Percentiles rank a stretch among this genome's conserved stretches.
These are phyloP conservation scores for Alternaria sp. DNA, from an alignment of 2,329 filamentous ascomycete species.

Conservation along the genomic window DNA sequence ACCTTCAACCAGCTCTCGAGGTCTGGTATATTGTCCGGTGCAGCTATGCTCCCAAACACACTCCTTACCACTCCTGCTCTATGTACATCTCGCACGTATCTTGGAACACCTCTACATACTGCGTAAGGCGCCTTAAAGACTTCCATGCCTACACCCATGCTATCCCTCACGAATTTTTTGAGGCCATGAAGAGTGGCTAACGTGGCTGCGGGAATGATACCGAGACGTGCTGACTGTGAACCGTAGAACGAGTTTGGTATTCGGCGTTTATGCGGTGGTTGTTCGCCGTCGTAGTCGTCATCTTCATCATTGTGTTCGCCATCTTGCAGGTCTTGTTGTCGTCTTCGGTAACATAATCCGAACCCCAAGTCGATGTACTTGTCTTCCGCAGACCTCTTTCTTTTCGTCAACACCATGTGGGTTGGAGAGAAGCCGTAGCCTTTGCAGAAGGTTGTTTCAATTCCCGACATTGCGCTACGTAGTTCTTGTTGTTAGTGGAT, in stretches of 20 bases:
- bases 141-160: background rate
- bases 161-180: background rate
- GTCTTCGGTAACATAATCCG: background rate
- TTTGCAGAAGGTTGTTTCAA: background rate
- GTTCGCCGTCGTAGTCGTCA: background rate
- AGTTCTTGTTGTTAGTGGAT: background rate
- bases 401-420: background rate
- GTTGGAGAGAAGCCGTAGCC: background rate
- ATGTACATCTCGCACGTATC: background rate
- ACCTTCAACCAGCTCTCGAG: background rate
- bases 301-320: background rate
- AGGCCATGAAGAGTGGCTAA: background rate
- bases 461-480: background rate
- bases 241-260: background rate
- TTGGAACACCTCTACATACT: background rate
- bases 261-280: background rate
- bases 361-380: background rate
- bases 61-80: background rate
- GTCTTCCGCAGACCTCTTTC: background rate
- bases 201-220: background rate
- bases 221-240: background rate
- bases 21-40: no score
- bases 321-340: background rate
- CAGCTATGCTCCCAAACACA: background rate
- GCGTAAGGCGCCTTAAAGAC: background rate